phyloP scores from a whole-genome alignment of 306 rosid species.

The Vigna mungo region DNA sequence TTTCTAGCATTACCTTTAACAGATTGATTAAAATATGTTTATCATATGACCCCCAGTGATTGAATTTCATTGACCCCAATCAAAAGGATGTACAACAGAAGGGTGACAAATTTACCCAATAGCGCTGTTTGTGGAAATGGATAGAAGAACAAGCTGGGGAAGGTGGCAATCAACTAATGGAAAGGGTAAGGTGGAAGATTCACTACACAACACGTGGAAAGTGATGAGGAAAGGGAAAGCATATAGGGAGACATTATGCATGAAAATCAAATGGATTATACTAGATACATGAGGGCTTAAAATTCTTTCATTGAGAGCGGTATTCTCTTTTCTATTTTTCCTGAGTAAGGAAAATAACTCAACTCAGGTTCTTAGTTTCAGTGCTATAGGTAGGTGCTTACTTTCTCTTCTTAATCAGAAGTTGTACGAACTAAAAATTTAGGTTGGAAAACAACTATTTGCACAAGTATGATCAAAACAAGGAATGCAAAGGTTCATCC shows the following conservation, averaged over 20 bases:
- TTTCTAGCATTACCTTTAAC: slow-evolving; percentile 8
- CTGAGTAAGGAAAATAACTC: slow-evolving; percentile 26
- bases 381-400: neutral
- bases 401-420: slow-evolving; percentile 35
- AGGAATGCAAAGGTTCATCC: slow-evolving; percentile 29
- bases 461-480: slow-evolving; percentile 25
- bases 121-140: neutral
- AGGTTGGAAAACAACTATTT: slow-evolving; percentile 24
- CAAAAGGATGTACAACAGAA: neutral
- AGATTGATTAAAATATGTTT: slow-evolving; percentile 20
- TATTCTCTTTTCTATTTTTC: slow-evolving; percentile 21
- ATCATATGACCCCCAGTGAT: neutral
- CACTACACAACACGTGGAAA: neutral
- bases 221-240: neutral
- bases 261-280: slow-evolving; percentile 12
- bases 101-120: neutral
- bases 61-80: slow-evolving; percentile 21
- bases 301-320: neutral
- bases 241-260: neutral
- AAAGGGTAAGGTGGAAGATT: slow-evolving; percentile 13
- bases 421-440: slow-evolving; percentile 3
- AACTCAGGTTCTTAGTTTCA: slow-evolving; percentile 33
- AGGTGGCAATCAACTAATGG: slow-evolving; percentile 24
- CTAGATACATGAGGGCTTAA: neutral
- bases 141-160: slow-evolving; percentile 6